Conservation (phyloP, 2,329 filamentous ascomycete genomes). For the Purpureocillium takamizusanense region DNA sequence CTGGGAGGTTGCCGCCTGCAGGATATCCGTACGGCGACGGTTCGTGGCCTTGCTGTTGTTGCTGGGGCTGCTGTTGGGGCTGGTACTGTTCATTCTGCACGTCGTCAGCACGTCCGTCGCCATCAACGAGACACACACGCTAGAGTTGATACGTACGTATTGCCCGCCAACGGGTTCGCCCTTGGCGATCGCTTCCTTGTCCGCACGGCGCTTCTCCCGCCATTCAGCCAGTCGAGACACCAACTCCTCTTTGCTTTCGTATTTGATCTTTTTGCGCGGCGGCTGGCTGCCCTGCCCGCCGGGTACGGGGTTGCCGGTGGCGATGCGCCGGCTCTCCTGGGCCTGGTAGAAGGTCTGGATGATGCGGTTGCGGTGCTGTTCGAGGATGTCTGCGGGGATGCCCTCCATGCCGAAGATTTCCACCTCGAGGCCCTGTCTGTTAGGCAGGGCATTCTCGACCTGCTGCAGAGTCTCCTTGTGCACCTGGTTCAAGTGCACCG, state of each 20-base stretch:
- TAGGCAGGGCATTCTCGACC: conserved; percentile 87
- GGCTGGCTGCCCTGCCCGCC: conserved; percentile 58
- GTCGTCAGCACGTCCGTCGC: not conserved
- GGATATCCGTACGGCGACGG: conserved; percentile 24
- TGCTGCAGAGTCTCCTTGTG: conserved; percentile 85
- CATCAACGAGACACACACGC: not conserved
- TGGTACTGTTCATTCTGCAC: conserved; percentile 16
- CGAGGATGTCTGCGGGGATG: conserved; percentile 75
- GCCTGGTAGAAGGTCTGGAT: conserved; percentile 77
- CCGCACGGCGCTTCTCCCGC: conserved; percentile 57
- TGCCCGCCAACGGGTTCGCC: conserved; percentile 44
- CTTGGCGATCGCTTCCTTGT: conserved; percentile 36
- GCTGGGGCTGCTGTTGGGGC: conserved; percentile 6
- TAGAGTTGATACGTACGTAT: conserved; percentile 43
- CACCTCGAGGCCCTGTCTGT: conserved; percentile 75
- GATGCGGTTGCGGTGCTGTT: conserved; percentile 80
- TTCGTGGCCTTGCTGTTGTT: conserved; percentile 12
- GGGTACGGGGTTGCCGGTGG: conserved; percentile 75
- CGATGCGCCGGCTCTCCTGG: conserved; percentile 71
- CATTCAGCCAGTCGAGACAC: conserved; percentile 74
- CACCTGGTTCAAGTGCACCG: conserved; percentile 96
- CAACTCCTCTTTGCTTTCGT: conserved; percentile 68
- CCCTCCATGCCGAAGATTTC: conserved; percentile 99
- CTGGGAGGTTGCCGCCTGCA: conserved; percentile 31
- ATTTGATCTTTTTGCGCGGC: conserved; percentile 60